Conservation (phyloP, 192 early-diverging fungal species). For the Jimgerdemannia flammicorona region DNA sequence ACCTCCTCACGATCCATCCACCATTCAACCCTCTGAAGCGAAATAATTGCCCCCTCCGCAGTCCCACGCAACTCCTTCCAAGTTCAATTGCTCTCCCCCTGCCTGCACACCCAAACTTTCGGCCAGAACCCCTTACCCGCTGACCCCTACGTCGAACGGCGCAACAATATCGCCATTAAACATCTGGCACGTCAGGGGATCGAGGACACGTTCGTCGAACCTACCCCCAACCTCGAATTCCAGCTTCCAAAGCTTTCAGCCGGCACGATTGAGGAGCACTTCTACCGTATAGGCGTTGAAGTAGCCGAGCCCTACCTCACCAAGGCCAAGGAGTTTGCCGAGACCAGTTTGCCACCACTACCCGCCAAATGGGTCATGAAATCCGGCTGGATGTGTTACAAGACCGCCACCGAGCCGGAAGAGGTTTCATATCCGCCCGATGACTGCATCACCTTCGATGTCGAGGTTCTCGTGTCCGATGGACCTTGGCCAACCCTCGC, state of each 20-base stretch:
- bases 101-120: conserved; percentile 48
- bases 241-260: conserved; percentile 36
- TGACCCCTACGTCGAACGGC: conserved; percentile 7
- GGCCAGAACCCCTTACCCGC: background rate
- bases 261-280: conserved; percentile 67
- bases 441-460: conserved; percentile 78
- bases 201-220: conserved; percentile 48
- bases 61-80: conserved; percentile 40
- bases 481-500: conserved; percentile 81
- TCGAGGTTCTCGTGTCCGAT: conserved; percentile 69
- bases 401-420: conserved; percentile 14
- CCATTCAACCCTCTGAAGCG: background rate
- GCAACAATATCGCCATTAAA: conserved; percentile 29
- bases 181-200: conserved; percentile 50
- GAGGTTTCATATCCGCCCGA: conserved; percentile 54
- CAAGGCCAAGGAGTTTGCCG: conserved; percentile 47
- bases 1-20: too few species aligned
- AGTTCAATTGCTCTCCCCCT: conserved; percentile 59
- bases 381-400: conserved; percentile 85
- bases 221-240: conserved; percentile 25
- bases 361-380: conserved; percentile 50
- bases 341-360: conserved; percentile 32
- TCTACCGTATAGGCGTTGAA: conserved; percentile 64
- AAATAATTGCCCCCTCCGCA: background rate
- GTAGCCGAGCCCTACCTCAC: conserved; percentile 55